Conservation (phyloP, 139 green algal genomes). For the Chlorella sp. region DNA sequence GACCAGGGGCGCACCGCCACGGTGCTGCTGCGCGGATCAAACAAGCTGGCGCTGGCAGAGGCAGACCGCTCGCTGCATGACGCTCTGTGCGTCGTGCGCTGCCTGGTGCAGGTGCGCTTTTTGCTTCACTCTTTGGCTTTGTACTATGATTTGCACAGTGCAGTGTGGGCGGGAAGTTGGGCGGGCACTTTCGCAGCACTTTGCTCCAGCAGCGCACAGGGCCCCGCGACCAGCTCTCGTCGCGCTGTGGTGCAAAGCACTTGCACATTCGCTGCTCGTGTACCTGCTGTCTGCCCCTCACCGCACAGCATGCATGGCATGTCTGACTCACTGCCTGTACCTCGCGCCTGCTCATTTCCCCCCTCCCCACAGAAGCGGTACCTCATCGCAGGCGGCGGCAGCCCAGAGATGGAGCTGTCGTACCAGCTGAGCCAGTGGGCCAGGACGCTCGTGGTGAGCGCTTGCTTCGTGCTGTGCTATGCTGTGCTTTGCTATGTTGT, state of each 20-base stretch:
- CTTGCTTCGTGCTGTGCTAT: background rate
- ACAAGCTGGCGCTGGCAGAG: constrained; percentile 94
- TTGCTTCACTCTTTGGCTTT: background rate
- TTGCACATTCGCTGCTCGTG: too few species aligned
- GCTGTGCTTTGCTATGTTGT: background rate
- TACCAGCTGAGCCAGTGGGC: constrained; percentile 86
- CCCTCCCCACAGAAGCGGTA: constrained; percentile 78
- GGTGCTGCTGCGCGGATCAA: constrained; percentile 94
- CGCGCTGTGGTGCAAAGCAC: too few species aligned
- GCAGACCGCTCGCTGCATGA: constrained; percentile 95
- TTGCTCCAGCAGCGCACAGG: too few species aligned
- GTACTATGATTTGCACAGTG: too few species aligned
- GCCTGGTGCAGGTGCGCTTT: constrained; percentile 65
- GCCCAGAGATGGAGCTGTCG: constrained; percentile 93
- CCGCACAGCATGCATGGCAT: background rate
- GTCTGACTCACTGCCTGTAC: background rate
- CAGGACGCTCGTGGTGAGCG: constrained; percentile 82
- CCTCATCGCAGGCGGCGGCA: constrained; percentile 92
- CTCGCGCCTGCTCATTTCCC: background rate
- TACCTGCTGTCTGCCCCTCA: background rate
- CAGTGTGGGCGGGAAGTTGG: too few species aligned
- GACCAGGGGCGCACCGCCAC: constrained; percentile 90
- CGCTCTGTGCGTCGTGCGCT: constrained; percentile 92
- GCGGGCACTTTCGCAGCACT: too few species aligned
- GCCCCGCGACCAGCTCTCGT: too few species aligned